phyloP scores from a whole-genome alignment of 2,329 filamentous ascomycete genomes.

The Cercospora sojina region DNA sequence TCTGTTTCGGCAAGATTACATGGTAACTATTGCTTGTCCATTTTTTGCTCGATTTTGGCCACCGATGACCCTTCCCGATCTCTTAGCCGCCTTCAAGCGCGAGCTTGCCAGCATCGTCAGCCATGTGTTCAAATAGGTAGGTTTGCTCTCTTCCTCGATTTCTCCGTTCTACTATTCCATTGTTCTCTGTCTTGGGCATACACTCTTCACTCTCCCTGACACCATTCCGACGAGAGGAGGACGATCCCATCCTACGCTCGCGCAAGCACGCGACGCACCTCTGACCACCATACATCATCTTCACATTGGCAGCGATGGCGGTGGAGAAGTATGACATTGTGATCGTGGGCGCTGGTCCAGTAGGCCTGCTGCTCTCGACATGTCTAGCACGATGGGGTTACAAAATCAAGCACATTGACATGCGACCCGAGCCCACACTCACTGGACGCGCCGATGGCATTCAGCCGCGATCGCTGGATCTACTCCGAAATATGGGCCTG shows the following conservation, averaged over 20 bases:
- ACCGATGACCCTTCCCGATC: conserved; percentile 9
- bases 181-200: not conserved
- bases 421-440: conserved; percentile 76
- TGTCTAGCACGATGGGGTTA: conserved; percentile 91
- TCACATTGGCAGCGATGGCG: not conserved
- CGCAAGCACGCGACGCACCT: not conserved
- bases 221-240: not conserved
- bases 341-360: conserved; percentile 85
- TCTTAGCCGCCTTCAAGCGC: conserved; percentile 8
- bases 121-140: conserved; percentile 8
- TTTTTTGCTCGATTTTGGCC: not conserved
- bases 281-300: not conserved
- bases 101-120: not conserved
- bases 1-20: conserved; percentile 12
- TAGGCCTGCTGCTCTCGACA: conserved; percentile 82
- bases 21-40: conserved; percentile 7
- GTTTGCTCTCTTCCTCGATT: not conserved
- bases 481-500: conserved; percentile 84
- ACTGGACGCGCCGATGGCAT: conserved; percentile 91
- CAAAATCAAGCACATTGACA: conserved; percentile 92
- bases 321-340: conserved; percentile 65
- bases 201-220: not conserved
- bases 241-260: not conserved
- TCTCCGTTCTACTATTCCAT: not conserved
- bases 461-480: conserved; percentile 82